Conservation (phyloP, 257 asterid genomes). For the Galeopsis tetrahit region DNA sequence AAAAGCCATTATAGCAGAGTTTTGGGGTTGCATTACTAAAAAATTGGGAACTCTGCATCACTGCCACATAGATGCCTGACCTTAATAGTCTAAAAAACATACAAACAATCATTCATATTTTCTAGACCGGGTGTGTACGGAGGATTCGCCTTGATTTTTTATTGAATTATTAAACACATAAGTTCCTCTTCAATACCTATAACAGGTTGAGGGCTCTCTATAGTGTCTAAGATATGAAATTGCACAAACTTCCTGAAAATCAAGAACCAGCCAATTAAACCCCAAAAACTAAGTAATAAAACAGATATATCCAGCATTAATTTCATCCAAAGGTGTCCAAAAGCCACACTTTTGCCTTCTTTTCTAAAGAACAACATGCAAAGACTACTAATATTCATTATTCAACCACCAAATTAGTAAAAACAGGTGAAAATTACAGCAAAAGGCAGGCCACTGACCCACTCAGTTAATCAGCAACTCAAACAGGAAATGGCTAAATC, state of each 20-base stretch:
- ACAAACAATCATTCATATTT: neutral
- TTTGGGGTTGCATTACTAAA: neutral
- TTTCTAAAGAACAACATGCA: neutral
- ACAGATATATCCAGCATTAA: neutral
- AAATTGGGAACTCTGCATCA: neutral
- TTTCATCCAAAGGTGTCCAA: neutral
- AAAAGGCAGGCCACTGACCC: constrained; percentile 18
- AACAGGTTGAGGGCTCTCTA: neutral
- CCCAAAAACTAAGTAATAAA: neutral
- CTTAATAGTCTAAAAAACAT: neutral
- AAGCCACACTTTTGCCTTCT: neutral
- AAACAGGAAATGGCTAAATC: constrained; percentile 7
- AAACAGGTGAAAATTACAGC: neutral
- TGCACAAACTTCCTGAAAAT: neutral
- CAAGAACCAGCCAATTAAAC: constrained; percentile 6
- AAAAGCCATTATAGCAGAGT: neutral
- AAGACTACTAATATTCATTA: neutral
- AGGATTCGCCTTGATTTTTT: neutral
- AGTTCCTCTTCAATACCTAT: constrained; percentile 1
- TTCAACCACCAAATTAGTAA: constrained; percentile 14
- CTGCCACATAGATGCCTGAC: constrained; percentile 6
- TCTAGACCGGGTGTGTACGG: neutral
- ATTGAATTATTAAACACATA: neutral
- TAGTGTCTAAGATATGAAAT: neutral
- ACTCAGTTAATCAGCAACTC: constrained; percentile 2